Percentiles rank a stretch among this genome's conserved stretches.
Conservation (phyloP, 2,329 filamentous ascomycete genomes). For the Colletotrichum orbiculare region DNA sequence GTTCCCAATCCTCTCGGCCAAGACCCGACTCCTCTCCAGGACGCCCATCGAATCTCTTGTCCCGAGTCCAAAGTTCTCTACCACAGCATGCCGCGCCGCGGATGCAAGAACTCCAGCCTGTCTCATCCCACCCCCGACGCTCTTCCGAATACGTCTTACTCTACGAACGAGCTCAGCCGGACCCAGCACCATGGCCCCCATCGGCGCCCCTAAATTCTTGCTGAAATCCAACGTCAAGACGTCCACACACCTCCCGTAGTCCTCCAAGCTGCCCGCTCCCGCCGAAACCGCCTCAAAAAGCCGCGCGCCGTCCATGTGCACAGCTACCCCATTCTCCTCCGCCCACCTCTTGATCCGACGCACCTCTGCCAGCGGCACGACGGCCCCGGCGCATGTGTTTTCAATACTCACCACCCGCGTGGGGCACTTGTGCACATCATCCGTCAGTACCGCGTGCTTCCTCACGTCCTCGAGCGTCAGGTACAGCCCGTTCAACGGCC, state of each 20-base stretch:
- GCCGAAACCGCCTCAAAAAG: conserved; percentile 62
- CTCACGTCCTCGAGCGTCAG: conserved; percentile 56
- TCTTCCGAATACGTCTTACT: conserved; percentile 82
- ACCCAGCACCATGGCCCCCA: conserved; percentile 60
- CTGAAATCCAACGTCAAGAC: conserved; percentile 69
- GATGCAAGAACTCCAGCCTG: conserved; percentile 82
- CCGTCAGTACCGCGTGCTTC: conserved; percentile 48
- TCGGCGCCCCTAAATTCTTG: conserved; percentile 64
- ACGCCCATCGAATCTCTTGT: conserved; percentile 41
- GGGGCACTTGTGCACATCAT: conserved; percentile 55
- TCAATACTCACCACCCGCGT: conserved; percentile 55
- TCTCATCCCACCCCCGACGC: conserved; percentile 81
- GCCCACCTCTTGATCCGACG: conserved; percentile 73
- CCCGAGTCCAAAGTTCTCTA: conserved; percentile 78
- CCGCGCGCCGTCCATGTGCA: conserved; percentile 64
- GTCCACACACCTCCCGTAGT: conserved; percentile 59
- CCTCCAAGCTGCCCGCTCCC: conserved; percentile 53
- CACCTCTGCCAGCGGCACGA: conserved; percentile 76
- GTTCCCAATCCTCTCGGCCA: conserved; percentile 67
- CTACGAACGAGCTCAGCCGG: conserved; percentile 68
- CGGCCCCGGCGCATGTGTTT: conserved; percentile 63
- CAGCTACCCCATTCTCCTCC: conserved; percentile 53
- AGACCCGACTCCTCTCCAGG: conserved; percentile 64
- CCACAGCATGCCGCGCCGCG: conserved; percentile 79
- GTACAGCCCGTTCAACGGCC: conserved; percentile 49